A percentile compares a stretch with the other conserved stretches of the same genome.
Evolutionary conservation across 352 stramenopile species (phyloP).

Genomic region (Phytophthora sojae): DNA sequence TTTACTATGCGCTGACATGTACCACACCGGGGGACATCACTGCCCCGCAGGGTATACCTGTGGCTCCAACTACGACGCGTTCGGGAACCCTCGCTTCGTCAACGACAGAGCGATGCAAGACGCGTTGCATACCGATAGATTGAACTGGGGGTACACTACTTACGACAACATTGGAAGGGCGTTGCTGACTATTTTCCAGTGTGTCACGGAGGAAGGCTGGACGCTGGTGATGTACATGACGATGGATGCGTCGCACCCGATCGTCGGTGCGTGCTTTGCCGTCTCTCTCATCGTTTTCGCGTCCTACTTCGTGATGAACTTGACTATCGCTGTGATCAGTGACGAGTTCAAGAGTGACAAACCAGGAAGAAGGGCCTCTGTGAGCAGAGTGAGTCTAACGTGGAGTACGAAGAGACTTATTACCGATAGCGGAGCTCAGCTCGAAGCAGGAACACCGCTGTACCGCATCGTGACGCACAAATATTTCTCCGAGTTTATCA

Average conservation of each 20-base stretch:
- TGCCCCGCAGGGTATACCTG: slow-evolving; percentile 47
- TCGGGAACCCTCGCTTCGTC: slow-evolving; percentile 66
- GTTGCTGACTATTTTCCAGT: slow-evolving; percentile 93
- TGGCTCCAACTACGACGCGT: slow-evolving; percentile 68
- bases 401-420: background rate
- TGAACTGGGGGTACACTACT: slow-evolving; percentile 91
- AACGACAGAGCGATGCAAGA: slow-evolving; percentile 43
- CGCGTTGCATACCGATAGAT: slow-evolving; percentile 49
- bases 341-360: slow-evolving; percentile 82
- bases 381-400: background rate
- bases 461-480: slow-evolving; percentile 52
- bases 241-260: slow-evolving; percentile 55
- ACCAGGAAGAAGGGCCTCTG: slow-evolving; percentile 3
- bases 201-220: slow-evolving; percentile 94
- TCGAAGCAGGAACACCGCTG: slow-evolving; percentile 9
- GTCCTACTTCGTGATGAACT: slow-evolving; percentile 92
- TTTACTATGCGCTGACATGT: slow-evolving; percentile 61
- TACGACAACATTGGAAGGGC: slow-evolving; percentile 91
- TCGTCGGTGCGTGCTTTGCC: slow-evolving; percentile 82
- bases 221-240: slow-evolving; percentile 91
- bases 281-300: slow-evolving; percentile 88
- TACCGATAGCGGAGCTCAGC: background rate
- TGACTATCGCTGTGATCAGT: slow-evolving; percentile 92
- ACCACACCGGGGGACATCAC: slow-evolving; percentile 48
- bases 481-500: slow-evolving; percentile 57